Evolutionary conservation across 208 protist genomes (phyloP), one percentile per base, ranked within the genome.

Genomic region (Angomonas deanei): DNA sequence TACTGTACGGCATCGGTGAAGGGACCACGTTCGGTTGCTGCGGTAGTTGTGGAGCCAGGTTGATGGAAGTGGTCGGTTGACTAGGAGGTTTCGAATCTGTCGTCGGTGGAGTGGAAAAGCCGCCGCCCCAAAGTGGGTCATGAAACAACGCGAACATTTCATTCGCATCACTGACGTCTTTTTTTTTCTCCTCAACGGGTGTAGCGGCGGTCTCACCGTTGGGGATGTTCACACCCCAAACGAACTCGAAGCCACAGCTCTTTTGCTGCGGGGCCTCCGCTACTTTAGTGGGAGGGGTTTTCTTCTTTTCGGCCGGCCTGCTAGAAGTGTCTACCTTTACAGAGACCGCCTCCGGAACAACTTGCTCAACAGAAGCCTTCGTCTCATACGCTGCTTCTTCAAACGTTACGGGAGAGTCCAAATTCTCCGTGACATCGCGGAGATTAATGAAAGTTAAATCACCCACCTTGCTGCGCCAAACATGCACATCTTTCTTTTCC

Each of bases 401-500:
- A 10, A 60, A 21, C 33, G 34, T 17, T 8, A 24, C 23, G 21
- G 47, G 47, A 11, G 47, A 6, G 8, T 53, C n/a, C 31, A 93
- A 57, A 42, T 64, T 15, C 66, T 91, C 83, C 23, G 46, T 64
- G 1, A 56, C 34, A 49, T 90, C 74, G 24, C 86, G 74, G 53
- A 93, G 72, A 55, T 88, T 90, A 57, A 93, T 69, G 3, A 93
- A 74, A 1, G 80, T 83, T 28, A 93, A 59, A 32, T 88, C 78
- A 21, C 80, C 60, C 21, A 72, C 70, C 38, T 82, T 79, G 42
- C 74, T 84, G 27, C 52, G 68, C 86, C 86, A 93, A 10, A 88
- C 81, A 34, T 93, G 82, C 15, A 84, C 62, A 49, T 53, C 31
- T 15, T 53, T 36, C 28, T 88, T 79, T 48, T 72, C 61, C 77